Percentiles rank a stretch among this genome's conserved stretches.
Evolutionary conservation across 192 early-diverging fungal genomes (phyloP).

Genomic region (Coemansia sp.): DNA sequence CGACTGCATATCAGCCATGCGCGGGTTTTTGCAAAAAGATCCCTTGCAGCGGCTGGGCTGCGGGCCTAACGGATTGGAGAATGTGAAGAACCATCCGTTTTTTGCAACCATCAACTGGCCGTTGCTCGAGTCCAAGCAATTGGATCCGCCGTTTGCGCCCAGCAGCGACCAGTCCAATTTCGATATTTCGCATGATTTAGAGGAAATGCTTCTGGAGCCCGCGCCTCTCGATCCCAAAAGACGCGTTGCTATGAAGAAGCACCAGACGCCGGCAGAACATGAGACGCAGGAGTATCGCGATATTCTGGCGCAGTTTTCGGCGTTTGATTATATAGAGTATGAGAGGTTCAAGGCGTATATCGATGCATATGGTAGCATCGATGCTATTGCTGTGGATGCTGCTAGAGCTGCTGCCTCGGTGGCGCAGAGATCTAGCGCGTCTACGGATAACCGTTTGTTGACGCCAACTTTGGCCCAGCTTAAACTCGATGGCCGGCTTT

Average conservation of each 20-base stretch:
- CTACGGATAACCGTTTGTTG: not conserved
- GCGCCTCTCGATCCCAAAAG: conserved; percentile 85
- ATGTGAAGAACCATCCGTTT: conserved; percentile 76
- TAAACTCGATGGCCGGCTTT: conserved; percentile 36
- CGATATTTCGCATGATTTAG: conserved; percentile 93
- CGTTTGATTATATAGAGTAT: conserved; percentile 82
- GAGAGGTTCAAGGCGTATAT: conserved; percentile 68
- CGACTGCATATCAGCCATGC: conserved; percentile 72
- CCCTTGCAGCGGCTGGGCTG: conserved; percentile 74
- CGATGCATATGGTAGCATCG: conserved; percentile 55
- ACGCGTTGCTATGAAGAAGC: conserved; percentile 57
- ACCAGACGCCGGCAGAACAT: conserved; percentile 34
- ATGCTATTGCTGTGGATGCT: conserved; percentile 31
- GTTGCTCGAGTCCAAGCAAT: conserved; percentile 67
- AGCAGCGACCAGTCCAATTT: conserved; percentile 89
- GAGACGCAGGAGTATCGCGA: conserved; percentile 61
- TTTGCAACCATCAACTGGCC: conserved; percentile 78
- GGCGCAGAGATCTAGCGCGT: not conserved
- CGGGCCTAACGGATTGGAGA: conserved; percentile 68
- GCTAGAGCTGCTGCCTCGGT: conserved; percentile 16
- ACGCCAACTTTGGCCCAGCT: conserved; percentile 17
- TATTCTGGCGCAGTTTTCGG: conserved; percentile 70
- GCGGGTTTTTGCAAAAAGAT: conserved; percentile 75
- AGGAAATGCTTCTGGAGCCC: conserved; percentile 96
- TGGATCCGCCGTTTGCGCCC: conserved; percentile 79